A percentile compares a stretch with the other conserved stretches of the same genome.
phyloP scores from a whole-genome alignment of 2,329 filamentous ascomycete species.

The Phaeophleospora eucalypticola region DNA sequence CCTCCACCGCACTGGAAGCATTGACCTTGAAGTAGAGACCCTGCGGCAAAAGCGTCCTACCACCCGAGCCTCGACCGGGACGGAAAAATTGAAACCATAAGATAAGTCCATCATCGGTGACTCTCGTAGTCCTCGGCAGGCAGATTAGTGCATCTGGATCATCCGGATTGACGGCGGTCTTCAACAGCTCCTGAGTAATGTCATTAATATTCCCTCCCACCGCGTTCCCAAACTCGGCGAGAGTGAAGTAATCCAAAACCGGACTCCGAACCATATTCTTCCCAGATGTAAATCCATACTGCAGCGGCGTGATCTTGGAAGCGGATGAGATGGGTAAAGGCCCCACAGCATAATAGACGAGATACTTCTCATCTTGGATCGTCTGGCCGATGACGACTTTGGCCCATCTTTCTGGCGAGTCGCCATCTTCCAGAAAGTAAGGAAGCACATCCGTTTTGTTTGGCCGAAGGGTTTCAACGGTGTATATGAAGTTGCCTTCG shows the following conservation, averaged over 20 bases:
- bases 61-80: conserved; percentile 39
- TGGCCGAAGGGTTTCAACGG: conserved; percentile 40
- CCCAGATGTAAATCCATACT: conserved; percentile 41
- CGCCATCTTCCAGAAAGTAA: conserved; percentile 37
- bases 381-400: conserved; percentile 43
- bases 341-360: conserved; percentile 47
- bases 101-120: conserved; percentile 42
- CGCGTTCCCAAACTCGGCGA: conserved; percentile 19
- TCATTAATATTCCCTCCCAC: conserved; percentile 38
- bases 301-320: conserved; percentile 38
- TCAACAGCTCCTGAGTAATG: conserved; percentile 46
- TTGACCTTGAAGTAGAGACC: conserved; percentile 45
- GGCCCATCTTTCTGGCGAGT: conserved; percentile 42
- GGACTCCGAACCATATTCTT: conserved; percentile 34
- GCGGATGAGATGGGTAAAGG: conserved; percentile 45
- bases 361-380: conserved; percentile 37
- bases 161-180: conserved; percentile 39
- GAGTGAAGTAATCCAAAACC: conserved; percentile 25
- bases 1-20: conserved; percentile 47
- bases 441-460: conserved; percentile 49
- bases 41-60: conserved; percentile 44
- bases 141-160: conserved; percentile 33
- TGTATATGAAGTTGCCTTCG: conserved; percentile 27
- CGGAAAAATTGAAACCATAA: conserved; percentile 49
- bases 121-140: conserved; percentile 40